These are phyloP conservation scores for Globisporangium heterothallicum DNA, from an alignment of 352 stramenopile genomes.

Conservation along the genomic window DNA sequence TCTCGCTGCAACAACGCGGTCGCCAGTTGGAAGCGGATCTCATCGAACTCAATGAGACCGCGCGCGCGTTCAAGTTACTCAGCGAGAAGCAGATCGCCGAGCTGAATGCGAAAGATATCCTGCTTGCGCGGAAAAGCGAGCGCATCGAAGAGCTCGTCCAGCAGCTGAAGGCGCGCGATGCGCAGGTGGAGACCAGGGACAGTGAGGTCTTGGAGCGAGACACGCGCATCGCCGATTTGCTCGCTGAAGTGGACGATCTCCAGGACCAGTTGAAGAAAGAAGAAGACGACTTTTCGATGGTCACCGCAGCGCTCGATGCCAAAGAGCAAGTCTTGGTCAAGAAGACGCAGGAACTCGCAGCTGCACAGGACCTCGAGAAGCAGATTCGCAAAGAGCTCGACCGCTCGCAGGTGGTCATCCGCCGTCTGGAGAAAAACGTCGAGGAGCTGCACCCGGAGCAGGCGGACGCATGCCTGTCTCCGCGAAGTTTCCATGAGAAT, in stretches of 20 bases:
- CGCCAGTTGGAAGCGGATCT: background rate
- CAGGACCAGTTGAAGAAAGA: slow-evolving; percentile 48
- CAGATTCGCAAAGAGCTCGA: slow-evolving; percentile 42
- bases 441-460: slow-evolving; percentile 32
- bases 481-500: slow-evolving; percentile 67
- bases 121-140: slow-evolving; percentile 52
- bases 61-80: slow-evolving; percentile 38
- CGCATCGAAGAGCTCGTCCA: slow-evolving; percentile 53
- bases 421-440: slow-evolving; percentile 41
- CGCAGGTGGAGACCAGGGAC: slow-evolving; percentile 6
- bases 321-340: slow-evolving; percentile 40
- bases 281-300: slow-evolving; percentile 63
- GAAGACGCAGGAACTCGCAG: slow-evolving; percentile 29
- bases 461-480: slow-evolving; percentile 60
- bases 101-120: slow-evolving; percentile 63
- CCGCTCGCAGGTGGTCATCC: slow-evolving; percentile 25
- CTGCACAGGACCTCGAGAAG: slow-evolving; percentile 22
- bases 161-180: slow-evolving; percentile 30
- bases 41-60: slow-evolving; percentile 21
- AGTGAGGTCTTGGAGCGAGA: slow-evolving; percentile 14
- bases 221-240: slow-evolving; percentile 15
- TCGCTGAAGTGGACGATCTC: slow-evolving; percentile 29
- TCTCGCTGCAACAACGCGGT: too few species aligned
- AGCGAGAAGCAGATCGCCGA: slow-evolving; percentile 54
- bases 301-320: slow-evolving; percentile 42